These are phyloP conservation scores for Suhomyces guaymorum DNA, from an alignment of 1,139 yeast species.

Conservation along the genomic window DNA sequence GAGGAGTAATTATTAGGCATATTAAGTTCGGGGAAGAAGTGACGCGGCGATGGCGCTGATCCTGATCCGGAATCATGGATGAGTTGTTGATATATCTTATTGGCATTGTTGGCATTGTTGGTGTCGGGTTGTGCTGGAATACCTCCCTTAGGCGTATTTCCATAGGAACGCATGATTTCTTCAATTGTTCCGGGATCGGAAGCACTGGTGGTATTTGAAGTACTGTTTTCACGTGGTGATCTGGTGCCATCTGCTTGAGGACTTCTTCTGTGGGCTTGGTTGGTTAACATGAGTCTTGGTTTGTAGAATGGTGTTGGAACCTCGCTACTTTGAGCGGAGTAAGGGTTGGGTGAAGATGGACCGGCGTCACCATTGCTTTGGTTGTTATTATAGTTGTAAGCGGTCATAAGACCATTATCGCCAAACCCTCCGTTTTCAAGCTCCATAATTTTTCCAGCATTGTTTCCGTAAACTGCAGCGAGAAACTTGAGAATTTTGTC, in stretches of 20 bases:
- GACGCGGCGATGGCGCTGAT: constrained; percentile 31
- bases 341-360: constrained; percentile 13
- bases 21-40: constrained; percentile 35
- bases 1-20: constrained; percentile 11
- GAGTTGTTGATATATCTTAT: constrained; percentile 35
- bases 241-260: constrained; percentile 6
- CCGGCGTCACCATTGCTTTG: constrained; percentile 6
- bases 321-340: constrained; percentile 2
- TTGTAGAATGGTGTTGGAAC: constrained; percentile 28
- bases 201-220: constrained; percentile 17
- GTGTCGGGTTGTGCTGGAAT: constrained; percentile 5
- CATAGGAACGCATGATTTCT: constrained; percentile 38
- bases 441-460: constrained; percentile 50
- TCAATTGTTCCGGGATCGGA: constrained; percentile 32
- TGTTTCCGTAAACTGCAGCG: constrained; percentile 79
- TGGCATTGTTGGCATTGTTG: constrained; percentile 23
- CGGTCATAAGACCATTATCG: constrained; percentile 19
- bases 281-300: constrained; percentile 47
- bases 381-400: constrained; percentile 20
- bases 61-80: constrained; percentile 25
- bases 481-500: constrained; percentile 85
- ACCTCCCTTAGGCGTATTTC: constrained; percentile 21
- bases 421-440: constrained; percentile 23
- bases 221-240: constrained; percentile 7
- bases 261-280: constrained; percentile 32